A percentile compares a stretch with the other conserved stretches of the same genome.
Conservation (phyloP, 2,329 filamentous ascomycete genomes). For the Claviceps sp. region DNA sequence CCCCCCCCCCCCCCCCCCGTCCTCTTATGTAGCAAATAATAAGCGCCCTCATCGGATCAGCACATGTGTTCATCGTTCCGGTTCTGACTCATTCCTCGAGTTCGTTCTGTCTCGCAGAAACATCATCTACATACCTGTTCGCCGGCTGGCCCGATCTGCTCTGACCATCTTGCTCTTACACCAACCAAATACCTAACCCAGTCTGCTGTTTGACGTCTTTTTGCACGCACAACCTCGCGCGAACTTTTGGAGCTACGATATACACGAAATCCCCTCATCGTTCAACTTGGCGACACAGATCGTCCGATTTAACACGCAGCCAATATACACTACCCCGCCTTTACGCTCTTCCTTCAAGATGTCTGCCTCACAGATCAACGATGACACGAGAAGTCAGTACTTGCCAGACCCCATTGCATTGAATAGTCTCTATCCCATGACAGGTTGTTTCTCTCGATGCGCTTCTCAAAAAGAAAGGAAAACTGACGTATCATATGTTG, state of each 20-base stretch:
- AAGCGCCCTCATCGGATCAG: neutral
- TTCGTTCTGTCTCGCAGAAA: neutral
- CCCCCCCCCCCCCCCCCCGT: too few species aligned
- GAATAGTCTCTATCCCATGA: neutral
- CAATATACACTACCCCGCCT: neutral
- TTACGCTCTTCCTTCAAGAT: constrained; percentile 15
- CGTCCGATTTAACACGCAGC: neutral
- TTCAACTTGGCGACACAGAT: neutral
- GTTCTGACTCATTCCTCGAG: neutral
- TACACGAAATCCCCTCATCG: neutral
- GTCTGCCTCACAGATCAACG: constrained; percentile 29
- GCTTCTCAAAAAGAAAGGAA: neutral
- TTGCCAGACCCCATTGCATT: neutral
- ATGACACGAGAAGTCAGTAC: constrained; percentile 30
- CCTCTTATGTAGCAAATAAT: neutral
- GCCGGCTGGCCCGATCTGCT: neutral
- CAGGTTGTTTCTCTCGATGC: neutral
- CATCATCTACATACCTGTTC: neutral
- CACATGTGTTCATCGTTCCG: neutral
- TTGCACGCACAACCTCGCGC: neutral
- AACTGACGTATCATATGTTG: constrained; percentile 9
- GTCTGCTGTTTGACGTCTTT: neutral
- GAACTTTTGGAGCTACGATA: neutral
- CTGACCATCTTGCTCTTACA: neutral
- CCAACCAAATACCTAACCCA: too few species aligned